A percentile compares a stretch with the other conserved stretches of the same genome.
Evolutionary conservation across 768 basidiomycete genomes (phyloP).

Genomic region (Tylopilus rubrobrunneus): DNA sequence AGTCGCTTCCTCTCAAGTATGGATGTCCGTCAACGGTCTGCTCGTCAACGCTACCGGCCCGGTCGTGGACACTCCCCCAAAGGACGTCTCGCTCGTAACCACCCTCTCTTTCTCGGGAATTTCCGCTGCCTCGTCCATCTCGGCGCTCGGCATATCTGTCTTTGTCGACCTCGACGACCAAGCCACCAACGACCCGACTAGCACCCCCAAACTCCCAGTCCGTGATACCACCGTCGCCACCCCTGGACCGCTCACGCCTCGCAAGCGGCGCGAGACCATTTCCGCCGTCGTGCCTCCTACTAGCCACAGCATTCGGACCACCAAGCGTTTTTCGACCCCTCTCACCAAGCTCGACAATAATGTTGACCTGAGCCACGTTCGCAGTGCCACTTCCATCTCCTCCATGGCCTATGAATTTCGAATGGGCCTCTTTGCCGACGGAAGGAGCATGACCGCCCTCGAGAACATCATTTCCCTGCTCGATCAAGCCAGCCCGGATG

Average conservation of each 20-base stretch:
- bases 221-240: not conserved
- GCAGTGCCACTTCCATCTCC: slow-evolving; percentile 21
- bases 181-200: not conserved
- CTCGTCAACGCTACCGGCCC: slow-evolving; percentile 18
- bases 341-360: slow-evolving; percentile 12
- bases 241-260: too few relatives aligned
- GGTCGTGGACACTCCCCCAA: not conserved
- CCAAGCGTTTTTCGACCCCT: slow-evolving; percentile 19
- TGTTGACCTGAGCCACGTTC: slow-evolving; percentile 9
- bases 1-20: slow-evolving; percentile 10
- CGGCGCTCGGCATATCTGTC: slow-evolving; percentile 16
- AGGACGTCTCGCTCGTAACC: too few relatives aligned
- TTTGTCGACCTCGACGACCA: slow-evolving; percentile 11
- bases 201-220: not conserved
- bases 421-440: slow-evolving; percentile 24
- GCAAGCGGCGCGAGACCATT: slow-evolving; percentile 13
- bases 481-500: slow-evolving; percentile 23
- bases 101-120: slow-evolving; percentile 2
- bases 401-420: slow-evolving; percentile 27
- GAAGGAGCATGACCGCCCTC: slow-evolving; percentile 20
- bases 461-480: slow-evolving; percentile 22
- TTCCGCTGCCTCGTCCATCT: slow-evolving; percentile 4
- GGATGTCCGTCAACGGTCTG: slow-evolving; percentile 22
- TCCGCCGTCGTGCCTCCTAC: slow-evolving; percentile 1
- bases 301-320: not conserved